These are phyloP conservation scores for Fimicolochytrium jonesii DNA, from an alignment of 192 early-diverging fungal species.

Conservation along the genomic window DNA sequence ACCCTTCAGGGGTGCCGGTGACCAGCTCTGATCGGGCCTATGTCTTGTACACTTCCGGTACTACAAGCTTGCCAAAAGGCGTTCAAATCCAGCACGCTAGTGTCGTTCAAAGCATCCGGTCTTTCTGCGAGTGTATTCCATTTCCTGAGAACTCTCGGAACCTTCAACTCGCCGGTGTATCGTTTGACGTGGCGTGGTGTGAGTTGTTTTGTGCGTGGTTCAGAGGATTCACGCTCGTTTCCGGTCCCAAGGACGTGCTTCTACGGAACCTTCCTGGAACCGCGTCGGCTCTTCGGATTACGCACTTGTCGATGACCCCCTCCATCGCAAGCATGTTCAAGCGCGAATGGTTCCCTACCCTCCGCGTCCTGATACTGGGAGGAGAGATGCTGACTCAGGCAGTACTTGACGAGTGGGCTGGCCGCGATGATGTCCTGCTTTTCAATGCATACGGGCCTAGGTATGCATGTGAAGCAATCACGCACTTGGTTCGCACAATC, in stretches of 20 bases:
- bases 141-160: background rate
- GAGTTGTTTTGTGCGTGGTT: slow-evolving; percentile 26
- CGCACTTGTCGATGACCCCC: slow-evolving; percentile 1
- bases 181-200: slow-evolving; percentile 23
- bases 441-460: slow-evolving; percentile 29
- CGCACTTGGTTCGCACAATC: background rate
- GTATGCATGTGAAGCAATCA: too few species aligned
- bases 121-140: background rate
- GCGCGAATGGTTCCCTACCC: background rate
- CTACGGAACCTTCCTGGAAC: background rate
- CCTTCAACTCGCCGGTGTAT: slow-evolving; percentile 19
- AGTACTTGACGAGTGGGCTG: slow-evolving; percentile 14
- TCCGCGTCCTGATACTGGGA: background rate
- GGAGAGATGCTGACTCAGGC: slow-evolving; percentile 16
- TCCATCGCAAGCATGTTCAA: background rate
- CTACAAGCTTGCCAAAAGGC: slow-evolving; percentile 40
- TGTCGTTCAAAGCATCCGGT: background rate
- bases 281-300: background rate
- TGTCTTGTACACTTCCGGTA: slow-evolving; percentile 40
- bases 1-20: background rate
- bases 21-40: slow-evolving; percentile 20
- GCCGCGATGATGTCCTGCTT: slow-evolving; percentile 1
- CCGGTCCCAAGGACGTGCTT: slow-evolving; percentile 3
- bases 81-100: slow-evolving; percentile 24
- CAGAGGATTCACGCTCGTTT: slow-evolving; percentile 10